Conservation (phyloP, 331 rosid species). For the Quercus phellos region DNA sequence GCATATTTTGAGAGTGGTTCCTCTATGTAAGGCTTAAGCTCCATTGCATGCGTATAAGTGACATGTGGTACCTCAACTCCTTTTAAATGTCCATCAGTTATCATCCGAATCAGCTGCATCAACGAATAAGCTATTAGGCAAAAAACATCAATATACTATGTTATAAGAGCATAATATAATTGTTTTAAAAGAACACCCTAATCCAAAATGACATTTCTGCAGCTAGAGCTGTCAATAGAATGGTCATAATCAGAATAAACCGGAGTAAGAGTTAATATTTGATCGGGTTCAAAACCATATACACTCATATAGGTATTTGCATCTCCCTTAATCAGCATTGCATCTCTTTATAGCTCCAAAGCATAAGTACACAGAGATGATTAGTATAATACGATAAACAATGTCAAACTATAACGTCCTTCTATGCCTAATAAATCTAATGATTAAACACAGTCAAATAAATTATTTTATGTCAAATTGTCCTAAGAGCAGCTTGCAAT, state of each 20-base stretch:
- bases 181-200: neutral
- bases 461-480: neutral
- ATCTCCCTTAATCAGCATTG: neutral
- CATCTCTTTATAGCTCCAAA: neutral
- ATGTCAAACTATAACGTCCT: neutral
- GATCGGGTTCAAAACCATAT: neutral
- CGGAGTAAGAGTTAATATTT: neutral
- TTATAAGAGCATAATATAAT: neutral
- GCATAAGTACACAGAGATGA: neutral
- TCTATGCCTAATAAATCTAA: neutral
- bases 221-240: neutral
- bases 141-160: slow-evolving; percentile 5
- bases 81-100: slow-evolving; percentile 38
- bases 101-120: slow-evolving; percentile 73
- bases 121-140: slow-evolving; percentile 28
- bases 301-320: neutral
- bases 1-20: slow-evolving; percentile 80
- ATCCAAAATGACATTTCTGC: neutral
- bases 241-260: neutral
- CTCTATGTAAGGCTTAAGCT: slow-evolving; percentile 85
- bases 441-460: neutral
- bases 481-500: neutral
- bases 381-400: neutral
- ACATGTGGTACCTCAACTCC: slow-evolving; percentile 36
- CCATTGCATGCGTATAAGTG: slow-evolving; percentile 62